Percentiles rank a stretch among this genome's conserved stretches.
Conservation (phyloP, 805 yeast species). For the Isabelozyma pseudorhagii region DNA sequence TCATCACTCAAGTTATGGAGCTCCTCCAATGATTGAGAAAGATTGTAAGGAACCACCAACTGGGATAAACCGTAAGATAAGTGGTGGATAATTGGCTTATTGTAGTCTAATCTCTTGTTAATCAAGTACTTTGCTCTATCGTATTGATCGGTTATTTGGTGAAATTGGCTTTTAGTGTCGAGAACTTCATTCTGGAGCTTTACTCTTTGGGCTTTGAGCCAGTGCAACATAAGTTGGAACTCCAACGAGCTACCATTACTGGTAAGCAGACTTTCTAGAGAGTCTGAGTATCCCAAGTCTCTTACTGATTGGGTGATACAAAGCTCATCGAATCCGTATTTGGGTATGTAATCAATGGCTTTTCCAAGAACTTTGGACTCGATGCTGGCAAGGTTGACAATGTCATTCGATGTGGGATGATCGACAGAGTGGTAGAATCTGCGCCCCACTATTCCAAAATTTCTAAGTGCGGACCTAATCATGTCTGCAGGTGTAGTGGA, state of each 20-base stretch:
- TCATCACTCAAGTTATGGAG: constrained; percentile 80
- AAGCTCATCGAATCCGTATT: constrained; percentile 46
- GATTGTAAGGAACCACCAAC: constrained; percentile 62
- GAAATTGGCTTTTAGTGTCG: constrained; percentile 23
- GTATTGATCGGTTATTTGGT: constrained; percentile 31
- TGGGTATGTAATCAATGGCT: constrained; percentile 44
- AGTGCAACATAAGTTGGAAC: constrained; percentile 52
- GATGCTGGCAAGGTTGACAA: constrained; percentile 26
- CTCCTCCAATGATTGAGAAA: constrained; percentile 57
- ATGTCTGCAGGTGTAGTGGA: too few relatives aligned
- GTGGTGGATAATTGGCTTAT: constrained; percentile 43
- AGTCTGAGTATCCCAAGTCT: constrained; percentile 51
- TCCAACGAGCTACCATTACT: constrained; percentile 47
- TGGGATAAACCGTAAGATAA: constrained; percentile 55
- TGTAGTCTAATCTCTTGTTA: constrained; percentile 50
- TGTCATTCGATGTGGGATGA: constrained; percentile 33
- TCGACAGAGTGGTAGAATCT: constrained; percentile 32
- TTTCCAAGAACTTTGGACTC: constrained; percentile 41
- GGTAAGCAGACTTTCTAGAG: constrained; percentile 38
- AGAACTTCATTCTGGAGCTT: constrained; percentile 28
- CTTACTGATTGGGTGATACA: constrained; percentile 51
- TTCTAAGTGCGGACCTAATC: background rate
- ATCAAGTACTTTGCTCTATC: constrained; percentile 44
- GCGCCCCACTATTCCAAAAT: background rate
- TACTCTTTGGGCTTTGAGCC: constrained; percentile 44